A percentile compares a stretch with the other conserved stretches of the same genome.
Conservation (phyloP, 1,139 yeast genomes). For the Kodamaea arcana region DNA sequence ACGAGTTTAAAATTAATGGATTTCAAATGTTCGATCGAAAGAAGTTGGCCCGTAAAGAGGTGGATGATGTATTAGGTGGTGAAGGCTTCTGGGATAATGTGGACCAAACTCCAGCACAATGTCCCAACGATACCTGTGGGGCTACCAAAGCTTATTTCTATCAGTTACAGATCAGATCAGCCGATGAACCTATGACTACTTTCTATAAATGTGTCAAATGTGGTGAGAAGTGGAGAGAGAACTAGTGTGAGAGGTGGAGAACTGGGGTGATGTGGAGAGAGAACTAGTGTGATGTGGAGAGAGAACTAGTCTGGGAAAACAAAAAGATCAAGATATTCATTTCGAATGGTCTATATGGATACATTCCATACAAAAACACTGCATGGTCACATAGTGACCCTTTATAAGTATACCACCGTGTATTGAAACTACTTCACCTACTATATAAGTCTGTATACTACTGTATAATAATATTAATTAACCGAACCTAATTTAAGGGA, state of each 20-base stretch:
- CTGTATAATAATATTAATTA: constrained; percentile 1
- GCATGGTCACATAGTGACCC: too few species aligned
- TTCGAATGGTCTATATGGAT: too few species aligned
- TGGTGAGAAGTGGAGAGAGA: constrained; percentile 96
- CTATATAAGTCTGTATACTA: too few species aligned
- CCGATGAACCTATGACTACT: constrained; percentile 94
- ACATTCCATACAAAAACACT: too few species aligned
- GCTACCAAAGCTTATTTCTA: constrained; percentile 92
- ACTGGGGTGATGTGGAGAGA: too few species aligned
- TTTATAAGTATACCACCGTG: too few species aligned
- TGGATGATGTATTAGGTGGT: constrained; percentile 95
- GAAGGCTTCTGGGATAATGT: constrained; percentile 99
- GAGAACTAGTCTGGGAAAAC: too few species aligned
- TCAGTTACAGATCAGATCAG: constrained; percentile 92
- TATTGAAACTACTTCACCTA: too few species aligned
- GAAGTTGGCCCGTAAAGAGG: constrained; percentile 77
- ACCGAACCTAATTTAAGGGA: constrained; percentile 13
- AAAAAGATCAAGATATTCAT: too few species aligned
- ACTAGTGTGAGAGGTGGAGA: too few species aligned
- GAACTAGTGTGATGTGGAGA: too few species aligned
- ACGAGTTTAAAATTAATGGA: constrained; percentile 82
- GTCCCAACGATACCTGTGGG: constrained; percentile 85
- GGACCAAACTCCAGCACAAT: constrained; percentile 83
- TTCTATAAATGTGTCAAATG: constrained; percentile 91
- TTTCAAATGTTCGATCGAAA: constrained; percentile 83